Evolutionary conservation across 441 rosid genomes (phyloP), one percentile per base, ranked within the genome.

Genomic region (Populus hybrid): DNA sequence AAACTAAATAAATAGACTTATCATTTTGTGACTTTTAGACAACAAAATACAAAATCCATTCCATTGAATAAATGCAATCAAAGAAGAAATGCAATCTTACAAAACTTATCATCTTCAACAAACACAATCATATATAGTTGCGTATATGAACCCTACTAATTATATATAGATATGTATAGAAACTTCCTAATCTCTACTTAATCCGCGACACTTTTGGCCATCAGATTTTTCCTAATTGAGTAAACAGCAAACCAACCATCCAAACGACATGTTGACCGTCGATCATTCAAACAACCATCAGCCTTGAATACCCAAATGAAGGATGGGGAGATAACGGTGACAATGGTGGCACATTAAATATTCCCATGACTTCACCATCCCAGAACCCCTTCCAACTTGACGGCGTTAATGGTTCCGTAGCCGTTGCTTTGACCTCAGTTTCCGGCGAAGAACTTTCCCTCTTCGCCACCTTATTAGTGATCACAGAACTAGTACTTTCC

Each of bases 331-430:
- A 91, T 76, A 88, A 87, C 77, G 96, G 96, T 61, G 97, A 90
- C 75, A 92, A 83, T 80, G 90, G 93, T n/a, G 97, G 95, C 40
- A 92, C 84, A 24, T 83, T 88, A 77, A 92, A 91, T 29, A 91
- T 86, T 3, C 89, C 92, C 69, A 79, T 87, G 29, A 79, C 88
- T 42, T 87, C 93, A 21, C 82, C 81, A 29, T 92, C 94, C 95
- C 93, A 92, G 78, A 91, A 79, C 65, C 89, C 94, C 83, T 78
- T 89, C 97, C 97, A 91, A 84, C 83, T 84, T 64, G 94, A 92
- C 89, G 94, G 97, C 85, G 97, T 92, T 63, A 91, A 88, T 5
- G 91, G 91, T 4, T 87, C 86, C 6, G 83, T 64, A 11, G 74
- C 88, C 64, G 68, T 40, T n/a, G 71, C 33, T 33, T 23, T 72